Evolutionary conservation across 2,329 filamentous ascomycete genomes (phyloP), one percentile per base, ranked within the genome.

Genomic region (Cladobotryum mycophilum): DNA sequence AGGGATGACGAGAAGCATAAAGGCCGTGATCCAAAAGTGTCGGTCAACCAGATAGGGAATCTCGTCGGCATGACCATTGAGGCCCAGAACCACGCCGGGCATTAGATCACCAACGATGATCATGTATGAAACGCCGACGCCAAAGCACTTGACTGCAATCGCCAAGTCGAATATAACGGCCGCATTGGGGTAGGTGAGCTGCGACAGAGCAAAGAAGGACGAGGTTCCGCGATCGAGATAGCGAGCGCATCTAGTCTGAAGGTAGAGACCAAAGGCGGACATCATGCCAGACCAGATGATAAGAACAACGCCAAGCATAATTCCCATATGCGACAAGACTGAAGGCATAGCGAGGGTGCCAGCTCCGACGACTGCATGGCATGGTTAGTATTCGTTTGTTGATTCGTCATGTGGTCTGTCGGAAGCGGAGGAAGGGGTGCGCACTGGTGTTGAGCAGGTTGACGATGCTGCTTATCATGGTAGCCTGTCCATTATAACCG

Each of bases 71-170:
- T 80, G 79, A 44, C 80, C 77, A 54, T 82, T 81, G 67, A 99
- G 92, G 4, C 91, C 93, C 54, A 82, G 73, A 20, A 93, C 84
- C 9, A 99, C 93, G 37, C 90, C 92, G 1, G 93, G 93, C 93
- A 99, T 99, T 55, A 99, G 74, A 67, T 99, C 93, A 46, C 93
- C 93, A 60, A 99, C 97, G 63, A 99, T 97, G 64, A 99, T 99
- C 61, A 99, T 81, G 71, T 99, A 99, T 61, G 90, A 96, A 53
- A 97, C 89, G 18, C 88, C 93, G 9, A 99, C 93, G 36, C 93
- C 93, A 65, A 99, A 99, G 70, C 93, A 99, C 68, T 99, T 99
- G 64, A 99, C 84, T 12, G 92, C 90, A 65, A 99, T 99, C 5
- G 93, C 93, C 6, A 86, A 85, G 70, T 99, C 93, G 67, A 99